phyloP scores from a whole-genome alignment of 2,329 filamentous ascomycete species.

The Geosmithia morbida region DNA sequence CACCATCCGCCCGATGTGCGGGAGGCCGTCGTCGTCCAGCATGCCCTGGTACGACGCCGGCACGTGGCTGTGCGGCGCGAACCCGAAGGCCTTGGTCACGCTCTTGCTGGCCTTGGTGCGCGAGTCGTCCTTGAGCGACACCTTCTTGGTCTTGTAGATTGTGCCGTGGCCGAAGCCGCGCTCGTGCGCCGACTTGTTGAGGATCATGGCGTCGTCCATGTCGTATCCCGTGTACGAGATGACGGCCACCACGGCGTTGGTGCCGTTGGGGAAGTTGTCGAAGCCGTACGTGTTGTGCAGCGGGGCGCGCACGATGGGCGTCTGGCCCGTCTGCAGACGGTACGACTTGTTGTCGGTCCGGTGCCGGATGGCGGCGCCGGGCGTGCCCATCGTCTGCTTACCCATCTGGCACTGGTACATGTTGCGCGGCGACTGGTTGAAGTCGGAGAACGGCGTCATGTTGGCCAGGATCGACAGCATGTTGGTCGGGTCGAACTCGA shows the following conservation, averaged over 20 bases:
- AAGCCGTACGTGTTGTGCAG: slow-evolving; percentile 93
- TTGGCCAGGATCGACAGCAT: slow-evolving; percentile 96
- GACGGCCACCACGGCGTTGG: slow-evolving; percentile 89
- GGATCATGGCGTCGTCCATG: slow-evolving; percentile 99
- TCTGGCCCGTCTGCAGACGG: slow-evolving; percentile 87
- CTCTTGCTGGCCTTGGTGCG: slow-evolving; percentile 51
- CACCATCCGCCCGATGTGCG: slow-evolving; percentile 64
- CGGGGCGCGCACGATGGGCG: slow-evolving; percentile 80
- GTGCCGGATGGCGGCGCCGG: slow-evolving; percentile 69
- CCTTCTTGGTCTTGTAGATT: slow-evolving; percentile 95
- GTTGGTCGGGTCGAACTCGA: slow-evolving; percentile 88
- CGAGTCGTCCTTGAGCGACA: slow-evolving; percentile 69
- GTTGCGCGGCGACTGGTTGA: slow-evolving; percentile 96
- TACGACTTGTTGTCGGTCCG: slow-evolving; percentile 97
- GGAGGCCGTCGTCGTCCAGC: slow-evolving; percentile 79
- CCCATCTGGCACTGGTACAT: slow-evolving; percentile 99
- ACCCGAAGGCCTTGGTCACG: slow-evolving; percentile 77
- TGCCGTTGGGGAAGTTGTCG: slow-evolving; percentile 96
- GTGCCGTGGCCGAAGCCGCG: slow-evolving; percentile 91
- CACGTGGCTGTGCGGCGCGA: slow-evolving; percentile 63
- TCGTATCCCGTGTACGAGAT: slow-evolving; percentile 98
- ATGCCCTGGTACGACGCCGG: slow-evolving; percentile 55
- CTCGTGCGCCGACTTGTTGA: slow-evolving; percentile 95
- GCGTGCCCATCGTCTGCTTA: slow-evolving; percentile 98
- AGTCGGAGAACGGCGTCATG: slow-evolving; percentile 97